phyloP scores from a whole-genome alignment of 768 basidiomycete species.

The Mycena olivaceomarginata region DNA sequence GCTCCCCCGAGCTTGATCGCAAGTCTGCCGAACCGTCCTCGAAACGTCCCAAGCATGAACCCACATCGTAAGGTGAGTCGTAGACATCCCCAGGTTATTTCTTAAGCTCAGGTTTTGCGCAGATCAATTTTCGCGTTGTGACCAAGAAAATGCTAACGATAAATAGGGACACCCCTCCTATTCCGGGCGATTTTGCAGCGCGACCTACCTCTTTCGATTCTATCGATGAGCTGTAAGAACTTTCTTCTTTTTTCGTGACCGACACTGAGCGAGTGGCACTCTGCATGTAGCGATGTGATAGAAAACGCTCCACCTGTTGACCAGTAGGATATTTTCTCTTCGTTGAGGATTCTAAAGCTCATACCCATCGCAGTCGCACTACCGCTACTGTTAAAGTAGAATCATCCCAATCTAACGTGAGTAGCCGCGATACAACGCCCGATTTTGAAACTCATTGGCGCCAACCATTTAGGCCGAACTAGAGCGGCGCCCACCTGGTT shows the following conservation, averaged over 20 bases:
- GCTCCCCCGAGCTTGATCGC: neutral
- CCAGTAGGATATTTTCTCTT: neutral
- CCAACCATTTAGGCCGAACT: neutral
- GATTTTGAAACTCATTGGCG: neutral
- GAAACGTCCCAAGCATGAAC: conserved; percentile 26
- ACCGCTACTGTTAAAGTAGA: neutral
- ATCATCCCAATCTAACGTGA: neutral
- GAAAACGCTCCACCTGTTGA: neutral
- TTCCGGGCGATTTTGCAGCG: neutral
- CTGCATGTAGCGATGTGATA: neutral
- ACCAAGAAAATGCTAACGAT: neutral
- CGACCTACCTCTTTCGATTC: neutral
- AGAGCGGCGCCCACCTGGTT: neutral
- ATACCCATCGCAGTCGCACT: neutral
- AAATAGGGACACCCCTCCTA: neutral
- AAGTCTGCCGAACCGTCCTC: conserved; percentile 7
- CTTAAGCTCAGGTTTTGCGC: neutral
- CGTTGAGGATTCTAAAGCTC: neutral
- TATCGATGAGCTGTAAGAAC: conserved; percentile 14
- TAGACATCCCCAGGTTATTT: neutral
- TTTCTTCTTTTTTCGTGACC: neutral
- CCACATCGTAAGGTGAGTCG: conserved; percentile 27
- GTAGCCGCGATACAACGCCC: neutral
- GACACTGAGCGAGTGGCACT: conserved; percentile 6
- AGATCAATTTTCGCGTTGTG: neutral